Base-by-base conservation (phyloP, 805 yeast species). In the Candida insectorum region DNA sequence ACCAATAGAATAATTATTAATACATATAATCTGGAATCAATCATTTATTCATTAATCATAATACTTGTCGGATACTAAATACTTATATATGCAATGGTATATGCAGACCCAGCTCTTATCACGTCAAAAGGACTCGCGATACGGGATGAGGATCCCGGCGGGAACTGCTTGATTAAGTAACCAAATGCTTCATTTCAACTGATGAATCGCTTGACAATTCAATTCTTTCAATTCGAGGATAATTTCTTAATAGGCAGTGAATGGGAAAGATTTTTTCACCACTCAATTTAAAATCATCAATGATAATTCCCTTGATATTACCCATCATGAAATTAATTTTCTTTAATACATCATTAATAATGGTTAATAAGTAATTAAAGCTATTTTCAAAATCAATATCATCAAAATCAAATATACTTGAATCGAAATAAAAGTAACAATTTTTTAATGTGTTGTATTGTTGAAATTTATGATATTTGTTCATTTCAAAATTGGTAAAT, bases 331-430 rank as follows among this genome's bases (percentile, higher is more conserved):
- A 58, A 29, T 47, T 43, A 44, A 51, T 46, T 30, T 62, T 61
- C 41, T 59, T 58, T 35, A 62, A 49, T 6, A 62, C 49, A 47
- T 60, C 66, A 34, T 55, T 54, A 10, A 57, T 56, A n/a, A 62
- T 52, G 7, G 56, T 41, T 3, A 56, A 50, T 14, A 60, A 37
- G 27, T 51, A 47, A 33, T 54, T 51, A 42, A 62, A 61, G 24
- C 51, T 47, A 28, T 48, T 43, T 7, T 40, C 45, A 29, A 44
- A 48, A 13, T 56, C 40, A 8, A 57, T 34, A 5, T 60, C 50
- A 34, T 58, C 65, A 28, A 56, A 28, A n/a, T 40, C 47, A 31
- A 45, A 50, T 4, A 60, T 45, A 6, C 59, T 37, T 3, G 59
- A 48, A 41, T 61, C 66, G 30, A 59, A 58, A 39, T 62, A 61